Percentiles rank a stretch among this genome's conserved stretches.
These are phyloP conservation scores for Epicoccum sorghinum DNA, from an alignment of 2,329 filamentous ascomycete genomes.

Conservation along the genomic window DNA sequence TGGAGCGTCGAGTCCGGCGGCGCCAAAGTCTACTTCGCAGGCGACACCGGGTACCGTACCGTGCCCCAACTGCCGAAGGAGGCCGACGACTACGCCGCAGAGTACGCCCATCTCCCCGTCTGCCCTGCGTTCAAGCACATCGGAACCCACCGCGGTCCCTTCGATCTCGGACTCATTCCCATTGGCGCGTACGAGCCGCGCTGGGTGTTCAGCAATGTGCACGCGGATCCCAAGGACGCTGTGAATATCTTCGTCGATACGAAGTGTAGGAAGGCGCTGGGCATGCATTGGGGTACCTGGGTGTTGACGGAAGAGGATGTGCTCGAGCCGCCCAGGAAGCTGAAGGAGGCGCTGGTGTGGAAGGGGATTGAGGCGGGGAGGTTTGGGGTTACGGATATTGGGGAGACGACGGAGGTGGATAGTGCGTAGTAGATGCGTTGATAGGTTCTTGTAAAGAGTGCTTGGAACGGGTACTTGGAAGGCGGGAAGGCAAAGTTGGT, in stretches of 20 bases:
- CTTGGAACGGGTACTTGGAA: no score
- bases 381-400: slow-evolving; percentile 83
- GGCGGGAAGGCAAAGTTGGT: no score
- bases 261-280: slow-evolving; percentile 76
- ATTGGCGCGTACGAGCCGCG: slow-evolving; percentile 87
- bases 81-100: slow-evolving; percentile 73
- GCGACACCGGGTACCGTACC: slow-evolving; percentile 87
- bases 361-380: slow-evolving; percentile 78
- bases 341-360: slow-evolving; percentile 73
- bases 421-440: background rate
- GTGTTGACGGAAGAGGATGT: slow-evolving; percentile 84
- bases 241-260: slow-evolving; percentile 91
- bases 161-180: slow-evolving; percentile 89
- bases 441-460: background rate
- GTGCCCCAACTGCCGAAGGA: slow-evolving; percentile 69
- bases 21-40: slow-evolving; percentile 83
- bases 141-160: slow-evolving; percentile 78
- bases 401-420: slow-evolving; percentile 74
- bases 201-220: slow-evolving; percentile 77
- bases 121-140: slow-evolving; percentile 89
- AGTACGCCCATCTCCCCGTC: slow-evolving; percentile 67
- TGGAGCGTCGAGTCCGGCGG: slow-evolving; percentile 79
- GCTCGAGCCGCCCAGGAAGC: slow-evolving; percentile 75
- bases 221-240: slow-evolving; percentile 84
- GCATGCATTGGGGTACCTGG: slow-evolving; percentile 92